Evolutionary conservation across 1,139 yeast species (phyloP), one percentile per base, ranked within the genome.

Genomic region (Wickerhamomyces sp.): DNA sequence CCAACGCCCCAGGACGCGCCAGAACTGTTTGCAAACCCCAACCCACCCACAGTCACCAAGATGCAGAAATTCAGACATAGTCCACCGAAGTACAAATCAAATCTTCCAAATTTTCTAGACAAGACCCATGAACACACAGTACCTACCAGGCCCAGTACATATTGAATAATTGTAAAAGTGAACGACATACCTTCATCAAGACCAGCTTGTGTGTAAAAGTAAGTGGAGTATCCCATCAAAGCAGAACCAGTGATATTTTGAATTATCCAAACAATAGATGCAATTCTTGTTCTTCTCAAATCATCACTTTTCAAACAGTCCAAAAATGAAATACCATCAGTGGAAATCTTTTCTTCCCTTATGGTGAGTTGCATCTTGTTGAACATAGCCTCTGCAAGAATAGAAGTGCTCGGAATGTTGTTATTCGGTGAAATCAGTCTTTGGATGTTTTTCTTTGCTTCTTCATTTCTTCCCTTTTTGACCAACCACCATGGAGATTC

Each of bases 401-500:
- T 32, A 7, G 24, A 36, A 6, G 29, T 28, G 26, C 40, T 40
- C 18, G 51, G 51, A 16, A 39, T 17, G 4, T 38, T 26, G 3
- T 33, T 10, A 23, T 31, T 38, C 6, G 36, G 32, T 6, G 41
- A 24, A 3, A 46, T 26, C 10, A 45, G 20, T 39, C 49, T 37
- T 38, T 30, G 52, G 46, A 74, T 42, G 33, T 76, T 56, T 39
- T 52, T 46, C 55, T 61, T 63, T 14, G 78, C 78, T 23, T 60
- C 58, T 1, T 46, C 62, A 30, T 61, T 56, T 24, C 55, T 52
- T 24, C 57, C 59, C 44, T 57, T 62, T 25, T 67, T 59, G 28
- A 70, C 64, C 52, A 60, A 64, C 66, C 71, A 73, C 66, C 77
- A 72, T 31, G 81, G 81, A 19, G 78, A 64, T 48, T 75, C 80